Evolutionary conservation across 805 yeast genomes (phyloP).

Genomic region (Cyberlindnera maritima): DNA sequence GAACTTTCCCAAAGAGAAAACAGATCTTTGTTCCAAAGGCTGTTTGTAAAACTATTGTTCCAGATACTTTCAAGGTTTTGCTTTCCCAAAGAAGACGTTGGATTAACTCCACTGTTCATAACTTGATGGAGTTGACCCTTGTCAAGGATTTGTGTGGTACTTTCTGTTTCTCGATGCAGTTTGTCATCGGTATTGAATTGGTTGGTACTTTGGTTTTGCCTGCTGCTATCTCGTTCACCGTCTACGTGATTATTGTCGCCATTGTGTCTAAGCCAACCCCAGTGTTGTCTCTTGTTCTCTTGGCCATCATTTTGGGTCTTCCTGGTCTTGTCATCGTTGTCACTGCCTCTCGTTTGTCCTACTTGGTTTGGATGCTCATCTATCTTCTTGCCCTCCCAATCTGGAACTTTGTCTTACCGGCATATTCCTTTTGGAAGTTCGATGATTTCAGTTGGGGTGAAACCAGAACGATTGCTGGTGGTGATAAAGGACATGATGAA

Average conservation of each 20-base stretch:
- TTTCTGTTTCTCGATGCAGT: conserved; percentile 93
- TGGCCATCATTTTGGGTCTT: conserved; percentile 77
- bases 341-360: conserved; percentile 72
- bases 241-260: conserved; percentile 73
- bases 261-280: conserved; percentile 77
- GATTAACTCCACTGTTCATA: conserved; percentile 94
- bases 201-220: conserved; percentile 88
- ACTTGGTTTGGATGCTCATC: conserved; percentile 74
- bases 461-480: conserved; percentile 76
- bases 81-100: conserved; percentile 94
- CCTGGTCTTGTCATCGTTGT: conserved; percentile 81
- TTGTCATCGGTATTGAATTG: conserved; percentile 78
- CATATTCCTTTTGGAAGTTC: conserved; percentile 90
- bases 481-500: conserved; percentile 66
- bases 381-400: conserved; percentile 83
- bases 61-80: conserved; percentile 72
- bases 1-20: conserved; percentile 85
- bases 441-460: conserved; percentile 98
- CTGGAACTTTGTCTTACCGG: conserved; percentile 88
- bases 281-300: conserved; percentile 65
- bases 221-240: conserved; percentile 78
- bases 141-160: conserved; percentile 91
- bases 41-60: conserved; percentile 89
- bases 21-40: conserved; percentile 88
- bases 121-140: conserved; percentile 79